Evolutionary conservation across 495 filamentous ascomycete genomes (phyloP).

Genomic region (Apiosordaria backusii): DNA sequence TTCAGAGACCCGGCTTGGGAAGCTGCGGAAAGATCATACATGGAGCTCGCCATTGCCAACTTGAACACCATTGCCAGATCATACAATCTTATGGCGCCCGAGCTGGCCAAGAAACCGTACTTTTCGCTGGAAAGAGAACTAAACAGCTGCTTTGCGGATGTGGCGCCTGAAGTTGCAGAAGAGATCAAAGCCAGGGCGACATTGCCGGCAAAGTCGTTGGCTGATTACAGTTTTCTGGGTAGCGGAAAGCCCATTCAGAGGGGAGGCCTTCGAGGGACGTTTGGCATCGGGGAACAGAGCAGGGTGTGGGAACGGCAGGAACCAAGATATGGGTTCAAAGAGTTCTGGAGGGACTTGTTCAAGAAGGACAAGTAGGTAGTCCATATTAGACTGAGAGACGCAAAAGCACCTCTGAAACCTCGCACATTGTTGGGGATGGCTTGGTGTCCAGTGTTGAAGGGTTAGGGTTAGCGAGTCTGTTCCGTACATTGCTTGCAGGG

Average conservation of each 20-base stretch:
- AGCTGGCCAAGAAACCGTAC: constrained; percentile 91
- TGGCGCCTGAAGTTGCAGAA: constrained; percentile 69
- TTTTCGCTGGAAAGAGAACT: constrained; percentile 82
- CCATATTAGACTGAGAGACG: too few species aligned
- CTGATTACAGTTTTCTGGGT: constrained; percentile 33
- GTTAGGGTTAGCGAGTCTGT: background rate
- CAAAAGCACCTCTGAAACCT: too few species aligned
- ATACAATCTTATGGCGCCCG: constrained; percentile 93
- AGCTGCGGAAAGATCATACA: constrained; percentile 68
- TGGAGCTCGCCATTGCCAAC: constrained; percentile 69
- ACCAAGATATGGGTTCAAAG: constrained; percentile 76
- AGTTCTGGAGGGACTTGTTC: constrained; percentile 84
- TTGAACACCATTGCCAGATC: constrained; percentile 78
- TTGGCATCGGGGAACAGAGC: constrained; percentile 41
- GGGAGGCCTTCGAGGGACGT: constrained; percentile 42
- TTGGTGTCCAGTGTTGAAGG: too few species aligned
- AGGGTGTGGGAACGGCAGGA: constrained; percentile 68
- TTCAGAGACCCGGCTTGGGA: constrained; percentile 69
- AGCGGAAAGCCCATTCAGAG: constrained; percentile 58
- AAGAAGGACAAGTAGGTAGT: constrained; percentile 2
- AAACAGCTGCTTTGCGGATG: constrained; percentile 73
- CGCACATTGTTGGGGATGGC: too few species aligned
- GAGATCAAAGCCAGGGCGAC: constrained; percentile 68
- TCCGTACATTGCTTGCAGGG: background rate
- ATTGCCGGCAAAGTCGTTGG: constrained; percentile 42